Conservation (phyloP, 116 monocot genomes). For the Cymodocea nodosa region DNA sequence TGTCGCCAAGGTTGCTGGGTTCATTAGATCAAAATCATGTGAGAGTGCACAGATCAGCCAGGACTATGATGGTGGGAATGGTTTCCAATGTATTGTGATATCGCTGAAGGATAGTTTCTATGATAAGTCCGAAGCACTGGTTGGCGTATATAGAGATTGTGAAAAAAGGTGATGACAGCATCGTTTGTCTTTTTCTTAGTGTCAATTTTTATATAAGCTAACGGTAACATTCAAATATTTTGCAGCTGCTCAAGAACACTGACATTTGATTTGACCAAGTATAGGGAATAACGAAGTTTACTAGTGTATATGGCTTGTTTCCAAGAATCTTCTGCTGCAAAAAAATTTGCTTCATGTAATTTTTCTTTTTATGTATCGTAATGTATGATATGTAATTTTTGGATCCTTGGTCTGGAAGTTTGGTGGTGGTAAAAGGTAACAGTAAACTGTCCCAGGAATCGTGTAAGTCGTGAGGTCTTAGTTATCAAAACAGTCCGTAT, state of each 20-base stretch:
- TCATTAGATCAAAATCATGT: constrained; percentile 87
- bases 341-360: no score
- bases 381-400: no score
- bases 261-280: constrained; percentile 72
- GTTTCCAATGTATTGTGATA: constrained; percentile 93
- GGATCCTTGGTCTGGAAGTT: no score
- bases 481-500: no score
- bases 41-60: constrained; percentile 25
- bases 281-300: constrained; percentile 37
- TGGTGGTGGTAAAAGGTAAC: no score
- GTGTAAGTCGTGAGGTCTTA: no score
- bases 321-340: no score
- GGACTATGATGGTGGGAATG: constrained; percentile 36
- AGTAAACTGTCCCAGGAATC: no score
- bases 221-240: background rate
- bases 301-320: background rate
- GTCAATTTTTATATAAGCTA: background rate
- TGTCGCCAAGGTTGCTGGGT: constrained; percentile 89
- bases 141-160: constrained; percentile 90
- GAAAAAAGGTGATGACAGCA: constrained; percentile 43
- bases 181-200: background rate
- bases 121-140: constrained; percentile 91
- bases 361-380: no score
- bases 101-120: constrained; percentile 96
- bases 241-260: constrained; percentile 75